phyloP scores from a whole-genome alignment of 73 alveolate genomes.

The Paramecium biaurelia region DNA sequence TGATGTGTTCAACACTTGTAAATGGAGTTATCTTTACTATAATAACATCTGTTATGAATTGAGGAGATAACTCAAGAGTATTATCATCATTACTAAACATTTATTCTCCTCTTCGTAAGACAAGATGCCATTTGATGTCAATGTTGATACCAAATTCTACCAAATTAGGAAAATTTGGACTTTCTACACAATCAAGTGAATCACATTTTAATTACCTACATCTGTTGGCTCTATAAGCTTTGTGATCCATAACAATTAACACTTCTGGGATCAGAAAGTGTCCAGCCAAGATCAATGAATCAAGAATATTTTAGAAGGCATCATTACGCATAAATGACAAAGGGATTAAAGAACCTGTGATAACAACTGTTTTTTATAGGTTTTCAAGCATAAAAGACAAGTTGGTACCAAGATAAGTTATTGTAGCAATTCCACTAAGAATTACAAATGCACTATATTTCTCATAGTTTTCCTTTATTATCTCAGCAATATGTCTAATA shows the following conservation, averaged over 20 bases:
- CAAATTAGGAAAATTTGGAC: constrained; percentile 59
- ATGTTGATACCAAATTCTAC: constrained; percentile 62
- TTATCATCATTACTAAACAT: background rate
- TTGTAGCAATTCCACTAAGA: constrained; percentile 68
- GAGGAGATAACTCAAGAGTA: background rate
- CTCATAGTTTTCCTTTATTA: constrained; percentile 61
- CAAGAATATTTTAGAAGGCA: constrained; percentile 52
- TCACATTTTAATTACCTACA: constrained; percentile 44
- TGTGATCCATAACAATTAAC: constrained; percentile 35
- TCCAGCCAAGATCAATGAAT: constrained; percentile 62
- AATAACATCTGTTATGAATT: constrained; percentile 28
- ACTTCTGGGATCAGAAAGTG: constrained; percentile 63
- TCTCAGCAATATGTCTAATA: constrained; percentile 39
- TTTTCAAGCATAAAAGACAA: constrained; percentile 66
- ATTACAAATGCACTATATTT: constrained; percentile 63
- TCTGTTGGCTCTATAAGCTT: constrained; percentile 58
- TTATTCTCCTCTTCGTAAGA: constrained; percentile 57
- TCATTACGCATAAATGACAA: constrained; percentile 69
- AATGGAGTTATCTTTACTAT: constrained; percentile 52
- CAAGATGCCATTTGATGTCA: constrained; percentile 45
- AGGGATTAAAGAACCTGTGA: constrained; percentile 73
- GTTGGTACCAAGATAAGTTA: constrained; percentile 65
- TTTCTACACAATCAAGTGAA: constrained; percentile 52
- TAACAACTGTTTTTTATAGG: constrained; percentile 61
- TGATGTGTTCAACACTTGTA: background rate